Conservation (phyloP, 2,329 filamentous ascomycete genomes). For the Ceratocystis destructans region DNA sequence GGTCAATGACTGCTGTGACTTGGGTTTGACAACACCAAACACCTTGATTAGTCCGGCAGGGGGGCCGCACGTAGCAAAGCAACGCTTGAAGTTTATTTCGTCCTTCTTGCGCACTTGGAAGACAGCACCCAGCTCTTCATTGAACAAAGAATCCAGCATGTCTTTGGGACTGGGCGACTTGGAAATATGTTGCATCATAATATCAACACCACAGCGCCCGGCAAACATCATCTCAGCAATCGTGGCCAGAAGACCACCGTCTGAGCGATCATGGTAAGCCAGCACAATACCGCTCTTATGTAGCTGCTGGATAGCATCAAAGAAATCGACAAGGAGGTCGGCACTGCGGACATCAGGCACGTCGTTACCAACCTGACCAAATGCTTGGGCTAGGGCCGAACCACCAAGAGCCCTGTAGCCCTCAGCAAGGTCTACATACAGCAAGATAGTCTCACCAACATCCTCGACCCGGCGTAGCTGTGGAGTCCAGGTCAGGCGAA, state of each 20-base stretch:
- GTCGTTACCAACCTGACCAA: slow-evolving; percentile 72
- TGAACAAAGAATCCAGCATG: slow-evolving; percentile 72
- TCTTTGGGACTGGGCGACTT: slow-evolving; percentile 48
- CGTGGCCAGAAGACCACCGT: slow-evolving; percentile 83
- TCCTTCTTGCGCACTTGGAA: slow-evolving; percentile 85
- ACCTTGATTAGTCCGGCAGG: slow-evolving; percentile 69
- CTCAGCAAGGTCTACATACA: slow-evolving; percentile 80
- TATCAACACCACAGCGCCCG: slow-evolving; percentile 72
- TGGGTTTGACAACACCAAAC: slow-evolving; percentile 61
- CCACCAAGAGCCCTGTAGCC: slow-evolving; percentile 75
- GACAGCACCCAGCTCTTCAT: slow-evolving; percentile 87
- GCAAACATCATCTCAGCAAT: slow-evolving; percentile 97
- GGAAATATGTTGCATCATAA: slow-evolving; percentile 64
- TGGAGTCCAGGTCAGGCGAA: slow-evolving; percentile 85
- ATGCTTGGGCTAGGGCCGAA: slow-evolving; percentile 79
- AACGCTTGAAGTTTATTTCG: slow-evolving; percentile 72
- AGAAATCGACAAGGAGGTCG: slow-evolving; percentile 74
- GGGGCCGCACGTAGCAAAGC: slow-evolving; percentile 81
- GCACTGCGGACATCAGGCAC: slow-evolving; percentile 75
- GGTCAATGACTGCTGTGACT: slow-evolving; percentile 58
- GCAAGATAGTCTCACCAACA: slow-evolving; percentile 73
- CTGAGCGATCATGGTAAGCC: slow-evolving; percentile 88
- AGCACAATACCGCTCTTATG: slow-evolving; percentile 54
- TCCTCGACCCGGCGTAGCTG: slow-evolving; percentile 71
- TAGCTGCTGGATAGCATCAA: slow-evolving; percentile 62